Percentiles rank a stretch among this genome's conserved stretches.
Conservation (phyloP, 1,284 basidiomycete genomes). For the Moniliophthora roreri region DNA sequence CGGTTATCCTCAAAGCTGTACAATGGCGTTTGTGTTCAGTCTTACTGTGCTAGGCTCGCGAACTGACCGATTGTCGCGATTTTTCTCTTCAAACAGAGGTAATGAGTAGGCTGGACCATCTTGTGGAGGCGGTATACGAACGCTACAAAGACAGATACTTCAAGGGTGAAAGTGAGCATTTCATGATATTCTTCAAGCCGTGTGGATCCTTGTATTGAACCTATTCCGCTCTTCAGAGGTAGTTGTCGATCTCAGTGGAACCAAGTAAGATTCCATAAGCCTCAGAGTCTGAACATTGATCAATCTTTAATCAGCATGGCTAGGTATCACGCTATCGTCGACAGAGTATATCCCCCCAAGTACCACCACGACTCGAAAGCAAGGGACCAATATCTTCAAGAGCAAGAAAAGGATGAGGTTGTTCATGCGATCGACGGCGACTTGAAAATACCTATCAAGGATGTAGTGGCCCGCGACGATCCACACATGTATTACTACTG, state of each 20-base stretch:
- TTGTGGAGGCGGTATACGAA: conserved; percentile 93
- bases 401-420: conserved; percentile 27
- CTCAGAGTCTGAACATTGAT: conserved; percentile 14
- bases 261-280: conserved; percentile 59
- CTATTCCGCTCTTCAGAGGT: conserved; percentile 52
- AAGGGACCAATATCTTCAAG: conserved; percentile 35
- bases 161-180: conserved; percentile 77
- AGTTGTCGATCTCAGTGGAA: conserved; percentile 80
- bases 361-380: conserved; percentile 43
- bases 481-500: conserved; percentile 86
- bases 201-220: conserved; percentile 18
- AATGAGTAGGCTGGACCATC: conserved; percentile 90
- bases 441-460: conserved; percentile 72
- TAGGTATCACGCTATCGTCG: conserved; percentile 78
- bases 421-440: conserved; percentile 76
- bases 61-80: conserved; percentile 11
- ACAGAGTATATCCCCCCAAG: conserved; percentile 74
- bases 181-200: conserved; percentile 10
- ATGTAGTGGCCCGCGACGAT: conserved; percentile 74
- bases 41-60: conserved; percentile 13
- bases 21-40: conserved; percentile 85
- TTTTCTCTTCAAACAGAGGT: conserved; percentile 63
- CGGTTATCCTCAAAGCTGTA: conserved; percentile 85
- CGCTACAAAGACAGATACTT: conserved; percentile 96
- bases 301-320: conserved; percentile 16